Evolutionary conservation across 768 basidiomycete species (phyloP), one percentile per base, ranked within the genome.

Genomic region (Scleroderma citrinum): DNA sequence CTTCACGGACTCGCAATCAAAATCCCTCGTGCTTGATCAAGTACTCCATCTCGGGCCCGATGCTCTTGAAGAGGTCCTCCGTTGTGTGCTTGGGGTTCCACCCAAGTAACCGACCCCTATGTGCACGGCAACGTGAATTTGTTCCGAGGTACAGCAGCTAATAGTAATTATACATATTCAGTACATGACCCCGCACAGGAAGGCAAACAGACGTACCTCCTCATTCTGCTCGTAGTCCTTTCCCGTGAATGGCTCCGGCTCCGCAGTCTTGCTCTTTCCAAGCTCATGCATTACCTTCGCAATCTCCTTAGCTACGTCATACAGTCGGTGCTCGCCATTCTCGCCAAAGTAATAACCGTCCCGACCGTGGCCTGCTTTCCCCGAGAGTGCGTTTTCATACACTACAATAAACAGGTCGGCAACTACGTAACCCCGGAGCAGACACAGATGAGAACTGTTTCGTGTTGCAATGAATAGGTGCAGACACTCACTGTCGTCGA

Each of bases 11-110:
- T 41, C 12, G 14, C 21, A 29, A 14, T 44, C 43, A 44, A 4
- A 20, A 10, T 21, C 30, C 19, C 8, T 44, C 43, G 10, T 52
- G 53, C n/a, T 24, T 51, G 5, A 62, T 13, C 16, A 56, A 16
- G 19, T 53, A 64, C 39, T 67, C 53, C 7, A 56, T 57, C 23
- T 65, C 61, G 12, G 12, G 46, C 45, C 24, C 51, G 14, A 65
- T 26, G 42, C 59, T 54, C 24, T 46, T 51, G 34, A 56, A 34
- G 26, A 67, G 8, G 19, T 65, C 63, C 6, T 63, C 56, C 0
- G 51, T 44, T 0, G 69, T 69, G 46, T 73, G n/a, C 37, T 57
- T 68, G 3, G 65, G 62, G 36, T 57, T 34, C 67, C 66, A 67
- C 1, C 65, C 65, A 17, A 67, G 46, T 1, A 49, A 53, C 16